Evolutionary conservation across 805 yeast genomes (phyloP).

Genomic region (Cyberlindnera maclurae): DNA sequence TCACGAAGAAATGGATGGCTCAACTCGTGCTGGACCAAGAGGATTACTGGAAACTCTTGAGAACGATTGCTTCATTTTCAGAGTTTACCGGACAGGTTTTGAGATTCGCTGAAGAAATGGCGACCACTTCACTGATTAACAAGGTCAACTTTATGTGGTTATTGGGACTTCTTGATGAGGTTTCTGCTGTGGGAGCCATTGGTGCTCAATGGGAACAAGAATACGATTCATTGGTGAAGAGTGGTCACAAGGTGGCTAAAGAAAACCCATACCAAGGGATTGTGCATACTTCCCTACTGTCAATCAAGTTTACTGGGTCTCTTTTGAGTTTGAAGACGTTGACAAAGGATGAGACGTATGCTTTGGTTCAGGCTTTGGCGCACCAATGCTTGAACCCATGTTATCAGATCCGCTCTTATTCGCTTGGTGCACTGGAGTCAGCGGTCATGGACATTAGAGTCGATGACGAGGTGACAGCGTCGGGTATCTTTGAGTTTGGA

Average conservation of each 20-base stretch:
- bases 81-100: constrained; percentile 38
- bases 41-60: constrained; percentile 47
- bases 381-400: constrained; percentile 90
- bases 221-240: constrained; percentile 35
- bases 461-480: constrained; percentile 36
- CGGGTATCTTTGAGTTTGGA: constrained; percentile 62
- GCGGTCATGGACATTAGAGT: constrained; percentile 29
- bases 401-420: constrained; percentile 61
- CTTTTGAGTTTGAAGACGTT: constrained; percentile 32
- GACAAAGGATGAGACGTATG: constrained; percentile 33
- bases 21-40: constrained; percentile 40
- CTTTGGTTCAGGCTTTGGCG: constrained; percentile 74
- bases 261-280: constrained; percentile 46
- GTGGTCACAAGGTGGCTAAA: constrained; percentile 37
- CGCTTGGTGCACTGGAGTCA: constrained; percentile 53
- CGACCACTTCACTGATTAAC: constrained; percentile 31
- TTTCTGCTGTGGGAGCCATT: constrained; percentile 73
- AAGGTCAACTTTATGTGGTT: constrained; percentile 54
- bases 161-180: constrained; percentile 68
- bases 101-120: constrained; percentile 37
- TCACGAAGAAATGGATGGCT: background rate
- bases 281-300: constrained; percentile 51
- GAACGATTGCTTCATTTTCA: constrained; percentile 40
- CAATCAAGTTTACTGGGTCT: constrained; percentile 54
- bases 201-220: constrained; percentile 75